A percentile compares a stretch with the other conserved stretches of the same genome.
Evolutionary conservation across 345 rosid species (phyloP).

Genomic region (Iberis pinnata): DNA sequence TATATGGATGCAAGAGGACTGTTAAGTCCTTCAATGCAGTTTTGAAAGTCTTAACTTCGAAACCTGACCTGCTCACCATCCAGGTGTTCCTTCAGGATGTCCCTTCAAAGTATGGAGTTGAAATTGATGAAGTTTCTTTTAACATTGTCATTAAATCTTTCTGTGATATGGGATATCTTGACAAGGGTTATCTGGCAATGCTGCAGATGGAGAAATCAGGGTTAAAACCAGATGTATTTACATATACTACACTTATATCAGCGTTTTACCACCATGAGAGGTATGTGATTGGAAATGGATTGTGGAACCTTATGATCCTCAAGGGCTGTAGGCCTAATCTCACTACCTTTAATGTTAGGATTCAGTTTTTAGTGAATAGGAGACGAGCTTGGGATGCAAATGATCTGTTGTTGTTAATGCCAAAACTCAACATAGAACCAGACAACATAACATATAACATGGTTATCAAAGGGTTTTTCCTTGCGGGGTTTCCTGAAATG

Average conservation of each 20-base stretch:
- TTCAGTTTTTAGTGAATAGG: conserved; percentile 45
- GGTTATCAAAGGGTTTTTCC: conserved; percentile 71
- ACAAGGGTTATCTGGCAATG: conserved; percentile 47
- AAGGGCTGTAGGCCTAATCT: conserved; percentile 69
- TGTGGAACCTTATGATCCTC: conserved; percentile 76
- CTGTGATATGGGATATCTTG: conserved; percentile 52
- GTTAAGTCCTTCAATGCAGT: conserved; percentile 41
- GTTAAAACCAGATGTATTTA: conserved; percentile 42
- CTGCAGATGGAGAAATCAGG: conserved; percentile 44
- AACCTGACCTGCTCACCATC: conserved; percentile 44
- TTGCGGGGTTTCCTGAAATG: conserved; percentile 64
- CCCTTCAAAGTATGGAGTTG: conserved; percentile 37
- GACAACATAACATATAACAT: conserved; percentile 66
- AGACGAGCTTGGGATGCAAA: conserved; percentile 66
- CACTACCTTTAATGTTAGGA: conserved; percentile 66
- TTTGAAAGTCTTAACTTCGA: conserved; percentile 45
- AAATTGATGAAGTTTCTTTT: conserved; percentile 44
- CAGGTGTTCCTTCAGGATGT: conserved; percentile 39
- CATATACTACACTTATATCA: conserved; percentile 64
- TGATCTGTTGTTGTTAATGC: conserved; percentile 37
- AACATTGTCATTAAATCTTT: conserved; percentile 54
- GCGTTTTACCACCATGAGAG: conserved; percentile 53
- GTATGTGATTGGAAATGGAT: conserved; percentile 53
- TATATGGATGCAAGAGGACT: not conserved
- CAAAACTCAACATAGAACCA: conserved; percentile 44